Base-by-base conservation (phyloP, 768 basidiomycete genomes). In the Leccinum imitatum region DNA sequence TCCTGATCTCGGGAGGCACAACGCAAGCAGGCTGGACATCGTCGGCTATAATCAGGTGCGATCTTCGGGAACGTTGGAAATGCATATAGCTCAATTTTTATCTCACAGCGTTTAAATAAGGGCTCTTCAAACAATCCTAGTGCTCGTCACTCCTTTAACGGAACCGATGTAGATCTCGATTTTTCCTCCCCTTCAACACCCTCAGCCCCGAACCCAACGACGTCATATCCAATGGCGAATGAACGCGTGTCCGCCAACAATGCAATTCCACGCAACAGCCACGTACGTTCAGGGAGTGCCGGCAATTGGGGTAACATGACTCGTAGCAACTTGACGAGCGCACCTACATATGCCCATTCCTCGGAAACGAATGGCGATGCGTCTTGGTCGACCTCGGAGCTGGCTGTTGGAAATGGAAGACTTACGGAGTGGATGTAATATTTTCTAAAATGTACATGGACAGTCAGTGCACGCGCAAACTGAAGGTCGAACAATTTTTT, bases 1-100 rank as follows among this genome's bases (percentile, higher is more conserved):
- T 53, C 91, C 91, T 63, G 91, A 93, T 74, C 78, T 93, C 48
- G 91, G 91, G 66, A 80, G 91, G 66, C 88, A 91, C 68, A 86
- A 84, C 68, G 82, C 82, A 64, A 82, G 85, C 21, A 81, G 90
- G 46, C 71, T 85, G 65, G 90, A 89, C 69, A 91, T 90, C 66
- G 87, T 91, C 55, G 84, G 87, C 35, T 85, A 84, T 71, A 84
- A 81, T 63, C 86, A 87, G 77, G 90, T 90, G 70, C 58, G 81
- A 64, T 54, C 56, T 15, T 63, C 6, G 35, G 51, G 44, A 48
- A 50, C 47, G 33, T 48, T 58, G 56, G 54, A 57, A 21, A 63
- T 39, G 23, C 58, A 25, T 35, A 33, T 35, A 30, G 23, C 65
- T 61, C 58, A 39, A 70, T 65, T 62, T 68, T 68, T 63, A 68